A percentile compares a stretch with the other conserved stretches of the same genome.
phyloP scores from a whole-genome alignment of 768 basidiomycete species.

The Serpula lacrymans region DNA sequence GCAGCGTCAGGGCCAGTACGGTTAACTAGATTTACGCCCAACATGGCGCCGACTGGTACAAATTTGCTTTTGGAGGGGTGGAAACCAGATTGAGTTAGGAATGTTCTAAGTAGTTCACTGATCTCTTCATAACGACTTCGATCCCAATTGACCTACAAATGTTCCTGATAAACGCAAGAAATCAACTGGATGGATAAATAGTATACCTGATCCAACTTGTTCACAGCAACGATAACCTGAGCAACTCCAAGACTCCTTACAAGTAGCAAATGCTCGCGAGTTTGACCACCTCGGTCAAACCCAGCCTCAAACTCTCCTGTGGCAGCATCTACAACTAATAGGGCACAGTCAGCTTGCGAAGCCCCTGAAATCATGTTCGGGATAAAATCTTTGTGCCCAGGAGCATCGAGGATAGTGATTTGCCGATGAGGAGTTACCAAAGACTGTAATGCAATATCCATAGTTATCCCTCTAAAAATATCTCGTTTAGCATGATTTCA shows the following conservation, averaged over 20 bases:
- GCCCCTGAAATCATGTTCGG: constrained; percentile 99
- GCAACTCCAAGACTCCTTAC: constrained; percentile 90
- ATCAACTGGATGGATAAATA: background rate
- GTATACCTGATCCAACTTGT: constrained; percentile 89
- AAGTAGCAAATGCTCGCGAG: constrained; percentile 88
- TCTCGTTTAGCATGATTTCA: constrained; percentile 8
- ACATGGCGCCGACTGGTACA: constrained; percentile 86
- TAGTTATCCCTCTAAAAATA: constrained; percentile 82
- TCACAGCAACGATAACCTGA: constrained; percentile 89
- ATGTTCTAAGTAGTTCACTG: constrained; percentile 65
- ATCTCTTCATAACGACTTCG: constrained; percentile 85
- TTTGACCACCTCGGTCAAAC: constrained; percentile 93
- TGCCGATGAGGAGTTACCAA: constrained; percentile 69
- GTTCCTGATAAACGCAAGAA: background rate
- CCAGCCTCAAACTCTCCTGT: constrained; percentile 95
- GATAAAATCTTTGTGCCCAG: constrained; percentile 96
- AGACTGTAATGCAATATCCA: constrained; percentile 90
- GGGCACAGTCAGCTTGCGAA: constrained; percentile 91
- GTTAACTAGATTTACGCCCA: constrained; percentile 77
- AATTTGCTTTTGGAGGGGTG: constrained; percentile 73
- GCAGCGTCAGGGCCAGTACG: constrained; percentile 44
- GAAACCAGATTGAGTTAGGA: constrained; percentile 88
- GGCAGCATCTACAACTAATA: constrained; percentile 89
- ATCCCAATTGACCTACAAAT: constrained; percentile 87
- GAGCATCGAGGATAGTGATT: constrained; percentile 95